A percentile compares a stretch with the other conserved stretches of the same genome.
These are phyloP conservation scores for Xylaria multiplex DNA, from an alignment of 2,329 filamentous ascomycete species.

Conservation along the genomic window DNA sequence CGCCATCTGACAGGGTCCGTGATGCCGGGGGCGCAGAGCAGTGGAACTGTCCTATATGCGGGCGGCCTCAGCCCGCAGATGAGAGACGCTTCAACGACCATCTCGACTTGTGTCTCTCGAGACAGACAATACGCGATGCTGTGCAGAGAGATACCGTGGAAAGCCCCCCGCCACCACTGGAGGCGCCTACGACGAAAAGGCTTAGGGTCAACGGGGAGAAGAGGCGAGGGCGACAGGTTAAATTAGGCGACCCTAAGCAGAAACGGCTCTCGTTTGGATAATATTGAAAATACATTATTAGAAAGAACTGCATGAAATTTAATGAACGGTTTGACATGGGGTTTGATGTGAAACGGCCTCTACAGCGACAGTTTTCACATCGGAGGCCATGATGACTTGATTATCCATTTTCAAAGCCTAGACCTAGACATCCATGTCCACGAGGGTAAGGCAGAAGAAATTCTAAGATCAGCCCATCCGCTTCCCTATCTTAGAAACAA, in stretches of 20 bases:
- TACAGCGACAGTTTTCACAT: neutral
- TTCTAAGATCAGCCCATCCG: neutral
- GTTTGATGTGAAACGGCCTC: neutral
- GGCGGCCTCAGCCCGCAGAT: slow-evolving; percentile 76
- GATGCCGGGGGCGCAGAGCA: slow-evolving; percentile 52
- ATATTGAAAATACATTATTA: neutral
- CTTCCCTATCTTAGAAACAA: too few relatives aligned
- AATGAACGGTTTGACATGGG: neutral
- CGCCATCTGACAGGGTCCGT: slow-evolving; percentile 18
- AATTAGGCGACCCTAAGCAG: slow-evolving; percentile 45
- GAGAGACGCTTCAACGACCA: slow-evolving; percentile 88
- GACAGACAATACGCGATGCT: slow-evolving; percentile 84
- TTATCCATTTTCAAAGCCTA: neutral
- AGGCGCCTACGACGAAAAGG: slow-evolving; percentile 54
- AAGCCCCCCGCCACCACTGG: slow-evolving; percentile 38
- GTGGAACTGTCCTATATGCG: slow-evolving; percentile 89
- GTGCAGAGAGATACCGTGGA: slow-evolving; percentile 65
- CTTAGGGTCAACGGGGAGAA: slow-evolving; percentile 45
- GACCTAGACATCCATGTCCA: too few relatives aligned
- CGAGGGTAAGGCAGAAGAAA: neutral
- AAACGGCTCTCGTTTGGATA: slow-evolving; percentile 62
- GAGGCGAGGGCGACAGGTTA: slow-evolving; percentile 40
- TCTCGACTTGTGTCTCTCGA: slow-evolving; percentile 89
- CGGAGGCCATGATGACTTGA: too few relatives aligned
- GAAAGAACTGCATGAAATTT: neutral